These are phyloP conservation scores for Pseudocercospora pini-densiflorae DNA, from an alignment of 2,329 filamentous ascomycete species.

Conservation along the genomic window DNA sequence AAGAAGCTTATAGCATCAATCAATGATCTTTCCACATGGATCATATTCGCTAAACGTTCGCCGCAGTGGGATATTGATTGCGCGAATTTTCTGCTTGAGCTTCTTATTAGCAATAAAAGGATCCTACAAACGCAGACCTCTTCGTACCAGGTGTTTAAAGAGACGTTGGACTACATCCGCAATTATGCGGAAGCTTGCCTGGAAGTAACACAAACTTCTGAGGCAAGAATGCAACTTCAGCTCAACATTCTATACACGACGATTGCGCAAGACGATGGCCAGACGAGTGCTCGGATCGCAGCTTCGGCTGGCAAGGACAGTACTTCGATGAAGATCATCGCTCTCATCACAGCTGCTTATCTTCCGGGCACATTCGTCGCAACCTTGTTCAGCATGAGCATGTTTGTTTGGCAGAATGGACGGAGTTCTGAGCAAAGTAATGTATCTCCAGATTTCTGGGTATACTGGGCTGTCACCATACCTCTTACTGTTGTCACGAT, in stretches of 20 bases:
- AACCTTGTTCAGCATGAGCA: constrained; percentile 24
- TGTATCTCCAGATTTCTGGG: constrained; percentile 37
- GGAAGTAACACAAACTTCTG: constrained; percentile 10
- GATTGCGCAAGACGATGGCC: constrained; percentile 26
- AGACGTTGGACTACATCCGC: constrained; percentile 13
- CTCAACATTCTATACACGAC: constrained; percentile 28
- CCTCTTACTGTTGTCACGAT: constrained; percentile 32
- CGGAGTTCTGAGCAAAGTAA: constrained; percentile 3
- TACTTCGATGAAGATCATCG: constrained; percentile 57
- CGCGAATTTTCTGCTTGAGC: constrained; percentile 5
- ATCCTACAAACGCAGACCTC: constrained; percentile 1
- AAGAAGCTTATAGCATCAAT: constrained; percentile 17
- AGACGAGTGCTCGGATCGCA: constrained; percentile 37
- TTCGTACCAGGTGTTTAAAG: constrained; percentile 1
- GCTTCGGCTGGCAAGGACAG: constrained; percentile 52
- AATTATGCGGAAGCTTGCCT: constrained; percentile 16
- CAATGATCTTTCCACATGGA: constrained; percentile 22
- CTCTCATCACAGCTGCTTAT: constrained; percentile 55
- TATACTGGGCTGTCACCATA: constrained; percentile 40
- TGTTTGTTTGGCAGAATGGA: constrained; percentile 22
- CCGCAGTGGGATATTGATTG: constrained; percentile 21
- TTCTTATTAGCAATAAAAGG: neutral
- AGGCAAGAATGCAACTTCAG: constrained; percentile 20
- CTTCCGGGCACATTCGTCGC: constrained; percentile 58
- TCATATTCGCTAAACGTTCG: constrained; percentile 20